Evolutionary conservation across 1,284 basidiomycete species (phyloP).

Genomic region (Erythrobasidium hasegawianum): DNA sequence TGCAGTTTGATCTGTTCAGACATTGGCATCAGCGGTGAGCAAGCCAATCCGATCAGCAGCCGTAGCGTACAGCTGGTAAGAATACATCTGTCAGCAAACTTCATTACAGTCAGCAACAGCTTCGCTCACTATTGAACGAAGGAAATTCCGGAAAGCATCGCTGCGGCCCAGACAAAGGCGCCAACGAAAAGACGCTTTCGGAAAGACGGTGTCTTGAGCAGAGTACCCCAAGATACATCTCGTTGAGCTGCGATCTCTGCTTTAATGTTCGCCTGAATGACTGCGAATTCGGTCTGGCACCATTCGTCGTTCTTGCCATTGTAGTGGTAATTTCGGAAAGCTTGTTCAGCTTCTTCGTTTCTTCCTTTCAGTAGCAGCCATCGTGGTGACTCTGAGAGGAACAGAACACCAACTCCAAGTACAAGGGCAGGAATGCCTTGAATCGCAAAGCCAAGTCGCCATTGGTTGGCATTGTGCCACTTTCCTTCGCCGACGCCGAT

Average conservation of each 20-base stretch:
- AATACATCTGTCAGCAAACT: no score
- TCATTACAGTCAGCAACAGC: no score
- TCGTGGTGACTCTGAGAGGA: constrained; percentile 26
- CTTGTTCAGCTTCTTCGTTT: constrained; percentile 27
- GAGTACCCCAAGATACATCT: constrained; percentile 14
- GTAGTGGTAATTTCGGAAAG: constrained; percentile 19
- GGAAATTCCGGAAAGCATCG: constrained; percentile 29
- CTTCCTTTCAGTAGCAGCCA: constrained; percentile 32
- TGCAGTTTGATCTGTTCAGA: no score
- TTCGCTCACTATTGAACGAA: constrained; percentile 32
- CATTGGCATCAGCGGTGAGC: no score
- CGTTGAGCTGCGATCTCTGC: constrained; percentile 19
- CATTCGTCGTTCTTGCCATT: constrained; percentile 19
- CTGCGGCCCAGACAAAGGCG: constrained; percentile 25
- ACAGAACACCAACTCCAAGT: constrained; percentile 17
- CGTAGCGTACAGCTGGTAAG: no score
- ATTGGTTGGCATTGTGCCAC: constrained; percentile 9
- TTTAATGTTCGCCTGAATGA: constrained; percentile 7
- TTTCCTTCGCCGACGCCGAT: constrained; percentile 8
- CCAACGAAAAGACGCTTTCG: constrained; percentile 16
- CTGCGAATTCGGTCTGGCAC: constrained; percentile 11
- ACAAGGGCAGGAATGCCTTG: constrained; percentile 27
- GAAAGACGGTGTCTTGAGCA: constrained; percentile 15
- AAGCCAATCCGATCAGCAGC: no score
- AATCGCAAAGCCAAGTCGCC: constrained; percentile 27